Evolutionary conservation across 2,329 filamentous ascomycete species (phyloP).

Genomic region (Fusarium penzigii): DNA sequence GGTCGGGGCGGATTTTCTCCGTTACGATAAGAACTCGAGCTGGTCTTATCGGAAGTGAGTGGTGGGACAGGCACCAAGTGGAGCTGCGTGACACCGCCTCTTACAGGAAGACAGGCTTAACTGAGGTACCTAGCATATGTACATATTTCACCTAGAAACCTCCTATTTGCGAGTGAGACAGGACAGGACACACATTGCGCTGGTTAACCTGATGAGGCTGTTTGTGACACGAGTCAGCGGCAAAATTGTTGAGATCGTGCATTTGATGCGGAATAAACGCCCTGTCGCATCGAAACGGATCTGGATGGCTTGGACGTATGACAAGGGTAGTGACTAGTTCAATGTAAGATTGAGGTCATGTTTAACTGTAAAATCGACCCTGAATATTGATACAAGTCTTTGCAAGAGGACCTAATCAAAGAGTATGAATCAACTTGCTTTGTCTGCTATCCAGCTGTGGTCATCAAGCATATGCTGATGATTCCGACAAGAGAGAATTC

Average conservation of each 20-base stretch:
- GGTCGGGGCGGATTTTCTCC: slow-evolving; percentile 31
- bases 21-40: slow-evolving; percentile 30
- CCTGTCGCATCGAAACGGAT: not conserved
- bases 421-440: no score
- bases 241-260: not conserved
- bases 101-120: not conserved
- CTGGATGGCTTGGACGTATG: not conserved
- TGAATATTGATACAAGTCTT: no score
- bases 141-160: not conserved
- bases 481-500: no score
- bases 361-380: no score
- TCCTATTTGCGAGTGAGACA: not conserved
- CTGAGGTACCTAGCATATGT: no score
- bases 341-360: no score
- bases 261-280: not conserved
- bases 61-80: slow-evolving; percentile 12
- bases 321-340: no score
- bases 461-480: no score
- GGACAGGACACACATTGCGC: not conserved
- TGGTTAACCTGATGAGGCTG: not conserved
- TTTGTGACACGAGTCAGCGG: not conserved
- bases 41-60: slow-evolving; percentile 30
- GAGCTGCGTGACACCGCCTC: slow-evolving; percentile 23
- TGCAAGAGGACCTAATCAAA: no score
- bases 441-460: no score